These are phyloP conservation scores for Eucalyptus sp. DNA, from an alignment of 345 rosid species.

Conservation along the genomic window DNA sequence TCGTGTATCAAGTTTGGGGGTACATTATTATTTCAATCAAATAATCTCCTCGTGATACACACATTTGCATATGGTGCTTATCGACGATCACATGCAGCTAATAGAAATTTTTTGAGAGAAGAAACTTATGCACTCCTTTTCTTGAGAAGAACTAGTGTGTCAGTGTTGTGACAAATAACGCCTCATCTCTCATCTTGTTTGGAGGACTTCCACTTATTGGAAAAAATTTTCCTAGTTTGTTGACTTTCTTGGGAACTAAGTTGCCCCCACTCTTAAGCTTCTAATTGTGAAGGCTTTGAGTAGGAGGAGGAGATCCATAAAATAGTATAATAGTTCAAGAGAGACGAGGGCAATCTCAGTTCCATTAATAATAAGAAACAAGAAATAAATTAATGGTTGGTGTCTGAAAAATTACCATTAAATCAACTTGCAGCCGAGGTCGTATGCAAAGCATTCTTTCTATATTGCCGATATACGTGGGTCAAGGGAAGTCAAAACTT, in stretches of 20 bases:
- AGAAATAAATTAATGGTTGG: not conserved
- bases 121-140: not conserved
- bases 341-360: not conserved
- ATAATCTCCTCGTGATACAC: not conserved
- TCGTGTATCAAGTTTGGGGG: no score
- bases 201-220: not conserved
- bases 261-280: not conserved
- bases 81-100: not conserved
- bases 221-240: not conserved
- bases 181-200: not conserved
- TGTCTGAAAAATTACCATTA: not conserved
- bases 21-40: not conserved
- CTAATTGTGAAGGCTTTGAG: not conserved
- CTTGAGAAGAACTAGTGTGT: not conserved
- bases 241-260: not conserved
- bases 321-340: not conserved
- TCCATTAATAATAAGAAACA: not conserved
- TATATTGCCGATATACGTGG: not conserved
- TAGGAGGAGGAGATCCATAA: not conserved
- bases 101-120: not conserved
- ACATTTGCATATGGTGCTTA: not conserved
- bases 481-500: not conserved
- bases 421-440: not conserved
- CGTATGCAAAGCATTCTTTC: not conserved
- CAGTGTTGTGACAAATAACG: not conserved